phyloP scores from a whole-genome alignment of 2,329 filamentous ascomycete genomes.

The Arthroderma sp. region DNA sequence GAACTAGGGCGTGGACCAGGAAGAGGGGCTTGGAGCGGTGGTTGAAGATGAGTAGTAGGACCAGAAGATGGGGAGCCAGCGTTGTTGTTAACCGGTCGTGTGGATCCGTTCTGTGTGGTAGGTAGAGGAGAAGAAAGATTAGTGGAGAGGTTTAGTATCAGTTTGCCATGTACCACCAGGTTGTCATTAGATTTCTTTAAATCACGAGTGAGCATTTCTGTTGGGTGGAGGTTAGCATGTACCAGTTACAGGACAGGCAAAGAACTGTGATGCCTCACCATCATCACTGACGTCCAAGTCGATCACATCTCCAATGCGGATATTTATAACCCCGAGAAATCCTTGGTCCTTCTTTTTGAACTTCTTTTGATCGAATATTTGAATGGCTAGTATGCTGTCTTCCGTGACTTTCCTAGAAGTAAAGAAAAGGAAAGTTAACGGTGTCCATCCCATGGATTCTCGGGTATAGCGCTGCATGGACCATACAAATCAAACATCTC shows the following conservation, averaged over 20 bases:
- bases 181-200: conserved; percentile 98
- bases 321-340: conserved; percentile 94
- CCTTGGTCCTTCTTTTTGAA: conserved; percentile 99
- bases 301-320: conserved; percentile 86
- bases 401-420: conserved; percentile 65
- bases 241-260: conserved; percentile 1
- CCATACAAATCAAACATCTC: conserved; percentile 95
- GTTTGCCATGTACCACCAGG: conserved; percentile 90
- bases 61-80: conserved; percentile 8
- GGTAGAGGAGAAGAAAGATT: conserved; percentile 63
- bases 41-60: conserved; percentile 2
- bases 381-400: conserved; percentile 90
- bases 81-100: conserved; percentile 12
- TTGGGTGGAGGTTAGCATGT: conserved; percentile 1
- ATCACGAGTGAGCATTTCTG: conserved; percentile 93
- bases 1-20: conserved; percentile 17
- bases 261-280: conserved; percentile 45
- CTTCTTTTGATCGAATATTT: conserved; percentile 99
- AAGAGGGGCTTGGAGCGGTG: conserved; percentile 18
- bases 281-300: conserved; percentile 81
- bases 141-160: conserved; percentile 91
- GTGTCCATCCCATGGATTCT: not conserved
- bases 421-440: conserved; percentile 3
- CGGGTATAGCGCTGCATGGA: conserved; percentile 1
- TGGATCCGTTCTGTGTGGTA: conserved; percentile 29